Base-by-base conservation (phyloP, 1,139 yeast species). In the Debaryomycetaceae sp. region DNA sequence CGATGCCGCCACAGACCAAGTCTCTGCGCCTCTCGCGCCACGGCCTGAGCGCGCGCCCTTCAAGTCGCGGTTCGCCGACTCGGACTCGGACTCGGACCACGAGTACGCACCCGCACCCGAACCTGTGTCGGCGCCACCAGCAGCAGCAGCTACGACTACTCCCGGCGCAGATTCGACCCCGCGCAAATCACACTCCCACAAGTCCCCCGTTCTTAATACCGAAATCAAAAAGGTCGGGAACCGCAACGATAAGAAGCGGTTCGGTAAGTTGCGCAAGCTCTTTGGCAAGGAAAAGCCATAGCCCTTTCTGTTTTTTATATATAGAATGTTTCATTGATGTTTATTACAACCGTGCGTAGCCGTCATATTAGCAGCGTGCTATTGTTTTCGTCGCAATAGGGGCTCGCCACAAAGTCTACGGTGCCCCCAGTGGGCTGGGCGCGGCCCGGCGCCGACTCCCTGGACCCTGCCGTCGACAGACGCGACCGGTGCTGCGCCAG, bases 191-290 rank as follows among this genome's bases (percentile, higher is more conserved):
- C 20, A 18, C 20, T 10, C 6, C 10, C 20, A 18, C 10, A 6
- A 10, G 8, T 10, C 10, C 8, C n/a, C n/a, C n/a, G n/a, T n/a
- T n/a, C n/a, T n/a, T n/a, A 6, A 18, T 7, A 6, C 10, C 8
- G 20, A 18, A 6, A 10, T 18, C 8, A 6, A 6, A 7, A 6
- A 18, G 19, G 44, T 41, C 8, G 44, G 34, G 4, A 48, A 43
- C 13, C 22, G 22, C 15, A 55, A 55, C 31, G 70, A 69, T 40
- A 72, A 72, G 54, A 58, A 57, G 39, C 61, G 57, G 37, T 54
- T 66, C 14, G 64, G 74, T 38, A 74, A 72, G 44, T 56, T 77
- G 32, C 72, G 73, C 44, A 76, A 72, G 44, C 46, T 77, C 27
- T 77, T 77, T 47, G 80, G 81, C 4, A 64, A 65, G 7, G 24